Evolutionary conservation across 1,139 yeast genomes (phyloP), one percentile per base, ranked within the genome.

Genomic region (Zhuliangozyma blackwelliae): DNA sequence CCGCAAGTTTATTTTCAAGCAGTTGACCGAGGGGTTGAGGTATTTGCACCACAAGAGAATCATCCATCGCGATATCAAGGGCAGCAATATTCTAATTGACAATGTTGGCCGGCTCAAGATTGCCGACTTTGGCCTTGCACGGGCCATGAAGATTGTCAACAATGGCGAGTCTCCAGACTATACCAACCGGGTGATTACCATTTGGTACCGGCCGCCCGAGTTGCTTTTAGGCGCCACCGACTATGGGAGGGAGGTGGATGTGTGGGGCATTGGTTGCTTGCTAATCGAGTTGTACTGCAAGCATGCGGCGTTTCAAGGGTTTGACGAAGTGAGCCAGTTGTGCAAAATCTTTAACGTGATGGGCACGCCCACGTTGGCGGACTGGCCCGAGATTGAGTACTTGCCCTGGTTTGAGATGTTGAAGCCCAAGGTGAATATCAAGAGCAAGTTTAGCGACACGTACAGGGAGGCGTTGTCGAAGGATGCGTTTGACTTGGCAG

Each of bases 141-240:
- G 97, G 48, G 77, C 78, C 35, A 81, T 84, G 86, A 75, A 76
- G 50, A 74, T 72, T 26, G 63, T 75, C 21, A 68, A 65, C 42
- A 62, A 61, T 6, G 67, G 72, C 10, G 78, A 76, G 44, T 68
- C 74, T 23, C 82, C 84, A 2, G 86, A 85, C 50, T 92, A 90
- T 59, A 90, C 98, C 1, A 92, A 92, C 56, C 68, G 98, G 39
- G 98, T 92, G 30, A 92, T 92, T 32, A 92, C 98, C 0, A 68
- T 92, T 31, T 92, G 98, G 98, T 92, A 92, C 59, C 73, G 98
- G 43, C 98, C 98, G 1, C 98, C 98, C 0, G 98, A 92, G 59
- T 72, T 92, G 31, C 65, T 92, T 30, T 60, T 92, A 38, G 98
- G 98, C 2, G 81, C 95, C 0, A 90, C 97, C 0, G 82, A 81